phyloP scores from a whole-genome alignment of 768 basidiomycete genomes.

The Rhodotorula diobovata region DNA sequence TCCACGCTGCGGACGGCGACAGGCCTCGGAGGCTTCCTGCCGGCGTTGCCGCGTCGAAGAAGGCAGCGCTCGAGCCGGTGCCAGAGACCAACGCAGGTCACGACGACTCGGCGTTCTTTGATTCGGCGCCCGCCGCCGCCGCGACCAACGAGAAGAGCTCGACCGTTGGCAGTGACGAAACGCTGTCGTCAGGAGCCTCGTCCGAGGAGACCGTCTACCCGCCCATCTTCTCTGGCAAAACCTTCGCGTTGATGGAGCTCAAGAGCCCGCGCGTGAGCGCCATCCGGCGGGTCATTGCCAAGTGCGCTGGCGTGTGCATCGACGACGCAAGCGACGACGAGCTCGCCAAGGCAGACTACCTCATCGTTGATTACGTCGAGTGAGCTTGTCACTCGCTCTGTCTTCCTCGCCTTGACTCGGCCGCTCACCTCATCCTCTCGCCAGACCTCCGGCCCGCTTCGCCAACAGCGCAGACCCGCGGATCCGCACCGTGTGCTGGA shows the following conservation, averaged over 20 bases:
- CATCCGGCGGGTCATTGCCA: not conserved
- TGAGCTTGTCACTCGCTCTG: not conserved
- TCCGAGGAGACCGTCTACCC: not conserved
- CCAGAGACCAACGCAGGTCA: not conserved
- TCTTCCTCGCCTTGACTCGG: no score
- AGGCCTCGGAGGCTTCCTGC: not conserved
- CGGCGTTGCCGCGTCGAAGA: not conserved
- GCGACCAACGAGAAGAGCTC: not conserved
- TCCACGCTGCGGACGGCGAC: not conserved
- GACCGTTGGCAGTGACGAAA: not conserved
- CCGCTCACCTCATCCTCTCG: not conserved
- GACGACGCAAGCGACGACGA: slow-evolving; percentile 6
- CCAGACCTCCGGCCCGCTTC: slow-evolving; percentile 2
- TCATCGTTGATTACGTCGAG: slow-evolving; percentile 27
- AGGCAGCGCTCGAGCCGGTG: not conserved
- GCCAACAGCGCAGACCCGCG: slow-evolving; percentile 1
- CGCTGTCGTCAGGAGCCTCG: not conserved
- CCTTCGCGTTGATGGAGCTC: slow-evolving; percentile 13
- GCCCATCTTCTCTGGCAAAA: slow-evolving; percentile 16
- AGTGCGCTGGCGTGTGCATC: not conserved
- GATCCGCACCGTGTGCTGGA: slow-evolving; percentile 30
- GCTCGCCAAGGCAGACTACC: slow-evolving; percentile 4
- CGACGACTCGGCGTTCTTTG: slow-evolving; percentile 30
- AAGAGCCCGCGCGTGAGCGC: not conserved
- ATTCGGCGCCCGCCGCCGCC: not conserved